Evolutionary conservation across 352 stramenopile genomes (phyloP).

Genomic region (Pythium phragmitis): DNA sequence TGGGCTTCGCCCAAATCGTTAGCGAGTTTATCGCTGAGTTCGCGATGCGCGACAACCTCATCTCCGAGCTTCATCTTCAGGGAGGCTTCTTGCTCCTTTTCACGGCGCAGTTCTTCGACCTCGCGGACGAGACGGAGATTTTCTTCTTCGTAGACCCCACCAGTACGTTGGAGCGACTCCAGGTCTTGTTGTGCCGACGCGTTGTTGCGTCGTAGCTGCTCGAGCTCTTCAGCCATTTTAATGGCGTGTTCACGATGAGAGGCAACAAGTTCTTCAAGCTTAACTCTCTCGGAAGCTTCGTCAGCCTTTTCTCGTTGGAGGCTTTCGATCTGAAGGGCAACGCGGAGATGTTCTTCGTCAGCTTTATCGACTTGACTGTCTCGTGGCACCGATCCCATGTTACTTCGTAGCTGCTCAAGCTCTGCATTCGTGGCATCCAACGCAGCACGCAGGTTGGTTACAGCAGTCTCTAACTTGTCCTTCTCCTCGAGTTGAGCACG

Average conservation of each 20-base stretch:
- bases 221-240: background rate
- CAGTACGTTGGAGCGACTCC: background rate
- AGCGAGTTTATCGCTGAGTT: background rate
- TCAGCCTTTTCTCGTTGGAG: too few relatives aligned
- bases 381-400: background rate
- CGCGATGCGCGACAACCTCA: conserved; percentile 28
- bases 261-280: too few relatives aligned
- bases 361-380: too few relatives aligned
- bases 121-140: background rate
- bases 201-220: background rate
- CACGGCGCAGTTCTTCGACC: background rate
- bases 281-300: too few relatives aligned
- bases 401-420: background rate
- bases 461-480: conserved; percentile 32
- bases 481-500: conserved; percentile 2
- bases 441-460: conserved; percentile 2
- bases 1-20: conserved; percentile 11
- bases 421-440: conserved; percentile 8
- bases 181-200: background rate
- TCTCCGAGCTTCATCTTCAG: conserved; percentile 29
- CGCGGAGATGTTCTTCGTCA: too few relatives aligned
- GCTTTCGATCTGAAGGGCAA: too few relatives aligned
- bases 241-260: too few relatives aligned
- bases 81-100: conserved; percentile 3
- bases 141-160: conserved; percentile 1